Percentiles rank a stretch among this genome's conserved stretches.
Conservation (phyloP, 1,284 basidiomycete species). For the Coniferiporia sulphurascens region DNA sequence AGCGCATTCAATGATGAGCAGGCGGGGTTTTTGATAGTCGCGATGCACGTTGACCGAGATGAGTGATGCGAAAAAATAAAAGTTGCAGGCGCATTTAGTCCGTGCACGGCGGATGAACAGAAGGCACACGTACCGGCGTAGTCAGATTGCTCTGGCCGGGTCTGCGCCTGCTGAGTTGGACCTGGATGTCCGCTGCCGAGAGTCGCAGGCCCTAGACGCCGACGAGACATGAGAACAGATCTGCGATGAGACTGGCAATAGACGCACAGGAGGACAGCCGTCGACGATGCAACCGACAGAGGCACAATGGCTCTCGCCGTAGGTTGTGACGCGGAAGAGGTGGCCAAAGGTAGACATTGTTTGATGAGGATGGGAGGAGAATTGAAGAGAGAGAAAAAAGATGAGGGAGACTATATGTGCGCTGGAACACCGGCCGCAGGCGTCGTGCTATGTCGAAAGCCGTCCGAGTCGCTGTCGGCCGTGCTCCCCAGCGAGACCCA, state of each 20-base stretch:
- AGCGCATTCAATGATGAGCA: background rate
- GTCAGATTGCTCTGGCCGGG: slow-evolving; percentile 97
- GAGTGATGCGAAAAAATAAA: background rate
- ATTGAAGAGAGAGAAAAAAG: background rate
- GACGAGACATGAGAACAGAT: background rate
- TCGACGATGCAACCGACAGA: slow-evolving; percentile 98
- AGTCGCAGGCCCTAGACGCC: slow-evolving; percentile 77
- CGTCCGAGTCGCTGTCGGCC: background rate
- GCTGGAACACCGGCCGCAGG: slow-evolving; percentile 15
- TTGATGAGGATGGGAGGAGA: background rate
- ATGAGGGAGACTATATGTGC: slow-evolving; percentile 3
- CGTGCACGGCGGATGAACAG: background rate
- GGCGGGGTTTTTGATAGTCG: background rate
- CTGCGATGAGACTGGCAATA: background rate
- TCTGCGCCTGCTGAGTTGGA: slow-evolving; percentile 85
- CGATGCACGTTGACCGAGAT: background rate
- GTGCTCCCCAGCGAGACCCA: background rate
- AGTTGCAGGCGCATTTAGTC: background rate
- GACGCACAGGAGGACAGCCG: slow-evolving; percentile 86
- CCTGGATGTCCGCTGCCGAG: slow-evolving; percentile 81
- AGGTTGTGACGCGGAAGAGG: slow-evolving; percentile 93
- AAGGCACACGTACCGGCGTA: slow-evolving; percentile 68
- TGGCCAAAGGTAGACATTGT: slow-evolving; percentile 91
- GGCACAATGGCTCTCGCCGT: slow-evolving; percentile 96
- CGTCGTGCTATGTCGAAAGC: background rate